Base-by-base conservation (phyloP, 129 eudicot genomes). In the Rutidosis leptorrhynchoides region DNA sequence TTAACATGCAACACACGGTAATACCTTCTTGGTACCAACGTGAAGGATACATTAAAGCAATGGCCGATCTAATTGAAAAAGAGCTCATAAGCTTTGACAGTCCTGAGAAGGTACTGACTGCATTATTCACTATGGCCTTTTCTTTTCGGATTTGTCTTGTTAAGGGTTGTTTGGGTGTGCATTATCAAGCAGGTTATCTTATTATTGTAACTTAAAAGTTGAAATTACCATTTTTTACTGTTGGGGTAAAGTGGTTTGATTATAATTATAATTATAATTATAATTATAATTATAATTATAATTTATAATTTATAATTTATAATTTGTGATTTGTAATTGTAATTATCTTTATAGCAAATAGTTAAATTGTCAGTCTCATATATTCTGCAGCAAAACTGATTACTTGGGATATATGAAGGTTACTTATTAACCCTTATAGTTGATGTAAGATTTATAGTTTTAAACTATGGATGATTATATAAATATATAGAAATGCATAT, bases 1-100 rank as follows among this genome's bases (percentile, higher is more conserved):
- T 85, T 61, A 92, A 88, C 77, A 92, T 92, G 98, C 98, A 92
- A 83, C 98, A 92, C 83, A 92, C 98, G 2, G 98, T 92, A 10
- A 92, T 92, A 55, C 98, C 98, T 58, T 92, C 98, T 65, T 92
- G 98, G 98, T 92, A 92, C 75, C 98, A 92, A 71, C 96, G 98
- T 25, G 95, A 88, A 81, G 98, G 98, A 62, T 91, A 91, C 62
- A 88, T 83, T 20, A 91, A 83, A 82, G 83, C 98, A 71, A 91
- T 91, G 98, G 96, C 90, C 21, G 74, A 80, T 76, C 82, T 92
- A 80, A 92, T 92, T 53, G 86, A 92, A 74, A 83, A 79, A 8
- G 98, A 92, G 76, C 68, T 92, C 52, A 58, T 17, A 78, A 83
- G 75, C 21, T 92, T 92, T 75, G 87, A 83, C 58, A 24, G 43